phyloP scores from a whole-genome alignment of 2,329 filamentous ascomycete species.

The Trichoderma endophyticum region DNA sequence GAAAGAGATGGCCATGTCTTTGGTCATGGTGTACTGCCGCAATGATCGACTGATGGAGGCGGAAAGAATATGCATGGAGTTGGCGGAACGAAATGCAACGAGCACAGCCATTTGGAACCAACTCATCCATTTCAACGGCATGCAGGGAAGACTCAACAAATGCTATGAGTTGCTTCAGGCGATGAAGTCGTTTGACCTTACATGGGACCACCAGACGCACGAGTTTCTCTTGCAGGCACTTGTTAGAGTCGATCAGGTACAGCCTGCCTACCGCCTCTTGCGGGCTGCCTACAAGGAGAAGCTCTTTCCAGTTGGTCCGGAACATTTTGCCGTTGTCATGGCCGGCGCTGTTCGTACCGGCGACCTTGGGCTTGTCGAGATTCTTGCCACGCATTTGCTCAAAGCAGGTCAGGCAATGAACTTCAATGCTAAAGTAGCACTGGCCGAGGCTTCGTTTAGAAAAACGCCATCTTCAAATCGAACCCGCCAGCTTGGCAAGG shows the following conservation, averaged over 20 bases:
- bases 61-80: constrained; percentile 43
- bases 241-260: constrained; percentile 46
- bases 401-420: constrained; percentile 41
- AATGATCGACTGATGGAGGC: constrained; percentile 38
- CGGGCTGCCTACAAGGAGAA: constrained; percentile 42
- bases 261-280: constrained; percentile 49
- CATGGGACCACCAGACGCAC: constrained; percentile 51
- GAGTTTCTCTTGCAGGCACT: constrained; percentile 48
- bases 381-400: constrained; percentile 43
- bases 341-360: constrained; percentile 46
- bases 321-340: constrained; percentile 55
- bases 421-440: constrained; percentile 41
- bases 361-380: constrained; percentile 42
- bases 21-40: constrained; percentile 65
- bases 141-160: constrained; percentile 51
- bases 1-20: constrained; percentile 56
- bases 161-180: constrained; percentile 46
- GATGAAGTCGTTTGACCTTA: constrained; percentile 47
- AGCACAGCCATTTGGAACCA: constrained; percentile 72
- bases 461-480: constrained; percentile 26
- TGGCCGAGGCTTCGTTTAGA: constrained; percentile 40
- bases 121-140: constrained; percentile 66
- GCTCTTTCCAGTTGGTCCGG: constrained; percentile 44
- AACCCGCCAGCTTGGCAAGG: constrained; percentile 27
- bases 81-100: constrained; percentile 50